Evolutionary conservation across 2,329 filamentous ascomycete species (phyloP), one percentile per base, ranked within the genome.

Genomic region (Calycina herbarum): DNA sequence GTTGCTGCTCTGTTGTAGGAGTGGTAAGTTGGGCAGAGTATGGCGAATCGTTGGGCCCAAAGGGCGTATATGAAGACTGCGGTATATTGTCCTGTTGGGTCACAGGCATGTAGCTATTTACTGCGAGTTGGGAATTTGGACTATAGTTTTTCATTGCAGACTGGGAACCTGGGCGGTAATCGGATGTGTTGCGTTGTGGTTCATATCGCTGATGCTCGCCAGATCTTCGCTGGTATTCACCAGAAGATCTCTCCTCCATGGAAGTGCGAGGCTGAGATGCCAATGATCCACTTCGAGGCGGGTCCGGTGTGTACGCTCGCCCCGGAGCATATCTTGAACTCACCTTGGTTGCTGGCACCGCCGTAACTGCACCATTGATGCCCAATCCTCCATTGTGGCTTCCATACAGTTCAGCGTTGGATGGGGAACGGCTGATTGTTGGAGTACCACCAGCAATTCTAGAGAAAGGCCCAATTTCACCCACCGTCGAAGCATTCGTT

Each of bases 401-500:
- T 17, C 77, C 78, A 67, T 73, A 96, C 5, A 91, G 79, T 70
- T 97, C 94, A 57, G 92, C 87, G 72, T 85, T 87, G 4, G 91
- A 95, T 3, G 90, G 88, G 1, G 89, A 87, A 54, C 90, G 85
- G 74, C 90, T 93, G 66, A 93, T 85, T 2, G 86, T 90, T 6
- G 91, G 90, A 1, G 90, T 91, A 35, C 88, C 87, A n/a, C 90
- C 87, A 33, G 90, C 84, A 62, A 97, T 87, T 63, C 90, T 90
- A 7, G 91, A 89, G 76, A 99, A 98, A 1, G 93, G 93, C 0
- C 93, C 92, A 62, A 85, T 78, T 66, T 92, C 90, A 24, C 77
- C 79, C 60, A 85, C 85, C 40, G 77, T 82, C 57, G 86, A 86
- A 62, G 83, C 83, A 5, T 81, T 81, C 13, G 86, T 82, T 8